Conservation (phyloP, 371 early-diverging fungal species). For the Syncephalastrum sp. region DNA sequence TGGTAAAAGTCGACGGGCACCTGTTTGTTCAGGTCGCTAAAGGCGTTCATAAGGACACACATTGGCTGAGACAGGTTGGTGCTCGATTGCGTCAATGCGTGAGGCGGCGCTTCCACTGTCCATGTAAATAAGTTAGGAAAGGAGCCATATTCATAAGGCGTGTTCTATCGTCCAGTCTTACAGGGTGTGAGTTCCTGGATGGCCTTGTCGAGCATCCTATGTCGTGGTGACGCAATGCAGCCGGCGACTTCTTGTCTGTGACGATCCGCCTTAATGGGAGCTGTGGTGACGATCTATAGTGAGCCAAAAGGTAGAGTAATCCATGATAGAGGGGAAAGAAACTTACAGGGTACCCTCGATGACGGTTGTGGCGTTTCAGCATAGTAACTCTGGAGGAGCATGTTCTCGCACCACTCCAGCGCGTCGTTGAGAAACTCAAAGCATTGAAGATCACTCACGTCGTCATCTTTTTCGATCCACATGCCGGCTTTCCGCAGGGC, state of each 20-base stretch:
- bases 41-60: conserved; percentile 65
- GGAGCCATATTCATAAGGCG: background rate
- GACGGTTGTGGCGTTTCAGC: conserved; percentile 28
- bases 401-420: conserved; percentile 95
- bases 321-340: background rate
- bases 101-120: conserved; percentile 19
- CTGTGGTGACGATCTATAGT: background rate
- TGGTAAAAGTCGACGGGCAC: conserved; percentile 54
- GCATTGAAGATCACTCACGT: conserved; percentile 58
- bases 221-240: conserved; percentile 34
- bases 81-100: conserved; percentile 24
- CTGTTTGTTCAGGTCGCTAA: conserved; percentile 52
- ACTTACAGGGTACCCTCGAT: conserved; percentile 14
- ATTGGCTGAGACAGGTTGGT: conserved; percentile 48
- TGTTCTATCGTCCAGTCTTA: conserved; percentile 16
- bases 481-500: conserved; percentile 78
- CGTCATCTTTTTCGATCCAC: conserved; percentile 53
- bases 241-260: conserved; percentile 2
- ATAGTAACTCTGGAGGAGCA: conserved; percentile 74
- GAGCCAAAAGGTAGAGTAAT: background rate
- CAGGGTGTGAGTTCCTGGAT: conserved; percentile 37
- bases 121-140: no score
- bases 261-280: conserved; percentile 12
- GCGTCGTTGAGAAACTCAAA: conserved; percentile 84
- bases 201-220: conserved; percentile 34